Evolutionary conservation across 441 rosid species (phyloP).

Genomic region (Viola pubescens): DNA sequence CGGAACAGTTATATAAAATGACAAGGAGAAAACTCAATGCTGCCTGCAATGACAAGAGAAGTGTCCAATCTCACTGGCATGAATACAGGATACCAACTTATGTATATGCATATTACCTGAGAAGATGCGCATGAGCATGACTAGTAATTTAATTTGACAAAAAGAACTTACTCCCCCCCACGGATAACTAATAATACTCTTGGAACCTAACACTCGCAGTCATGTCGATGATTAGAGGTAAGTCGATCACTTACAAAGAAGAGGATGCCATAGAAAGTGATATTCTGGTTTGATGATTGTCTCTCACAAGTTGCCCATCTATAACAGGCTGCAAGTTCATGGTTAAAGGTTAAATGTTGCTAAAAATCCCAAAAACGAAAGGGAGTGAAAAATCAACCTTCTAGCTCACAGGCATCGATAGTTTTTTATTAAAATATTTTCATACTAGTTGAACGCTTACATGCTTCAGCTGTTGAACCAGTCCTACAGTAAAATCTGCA

Average conservation of each 20-base stretch:
- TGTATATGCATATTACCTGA: not conserved
- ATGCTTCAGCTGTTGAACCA: constrained; percentile 58
- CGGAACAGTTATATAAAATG: constrained; percentile 89
- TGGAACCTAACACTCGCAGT: constrained; percentile 9
- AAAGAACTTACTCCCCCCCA: not conserved
- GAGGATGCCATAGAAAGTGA: constrained; percentile 80
- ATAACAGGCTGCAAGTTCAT: constrained; percentile 63
- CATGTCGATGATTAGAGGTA: constrained; percentile 3
- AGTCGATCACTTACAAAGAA: constrained; percentile 62
- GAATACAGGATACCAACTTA: not conserved
- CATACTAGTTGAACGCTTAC: constrained; percentile 27
- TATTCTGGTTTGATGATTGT: constrained; percentile 73
- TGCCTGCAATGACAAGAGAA: constrained; percentile 42
- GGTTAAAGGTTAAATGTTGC: constrained; percentile 9
- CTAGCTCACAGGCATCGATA: not conserved
- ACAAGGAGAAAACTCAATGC: constrained; percentile 62
- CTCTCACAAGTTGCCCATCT: constrained; percentile 64
- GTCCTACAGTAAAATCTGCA: constrained; percentile 80
- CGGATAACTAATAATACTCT: not conserved
- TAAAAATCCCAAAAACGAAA: not conserved
- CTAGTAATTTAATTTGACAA: not conserved
- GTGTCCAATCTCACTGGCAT: constrained; percentile 7
- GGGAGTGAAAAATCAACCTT: not conserved
- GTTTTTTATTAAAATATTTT: not conserved
- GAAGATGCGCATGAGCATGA: not conserved